Evolutionary conservation across 176 grass and related monocot genomes (phyloP), one percentile per base, ranked within the genome.

Genomic region (Elymus sibiricus): DNA sequence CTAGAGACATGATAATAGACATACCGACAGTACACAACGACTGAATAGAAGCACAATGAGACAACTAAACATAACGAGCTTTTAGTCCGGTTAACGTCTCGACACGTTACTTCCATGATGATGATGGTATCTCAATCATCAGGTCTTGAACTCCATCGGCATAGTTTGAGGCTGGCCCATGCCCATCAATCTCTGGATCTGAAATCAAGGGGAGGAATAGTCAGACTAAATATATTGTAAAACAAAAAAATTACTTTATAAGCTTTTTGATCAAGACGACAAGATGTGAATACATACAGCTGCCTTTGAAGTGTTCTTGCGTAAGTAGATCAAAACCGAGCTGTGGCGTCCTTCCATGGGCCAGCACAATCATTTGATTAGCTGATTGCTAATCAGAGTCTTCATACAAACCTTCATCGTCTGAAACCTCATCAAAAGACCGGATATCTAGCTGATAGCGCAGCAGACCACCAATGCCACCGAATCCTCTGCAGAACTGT

Each of bases 331-430:
- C 79, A 32, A 73, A 72, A 34, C 74, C 73, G 72, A 90, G 79
- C 40, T 43, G 79, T 46, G 78, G 84, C 88, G 26, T 90, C 79
- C 34, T 86, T 87, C 88, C 88, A 72, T 87, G 84, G 88, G 84
- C 88, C 88, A 87, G 84, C 84, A 43, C 84, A 79, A 43, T 62
- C 79, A 82, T 90, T 58, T 56, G 74, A 38, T 79, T 83, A 65
- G 79, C 56, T 86, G 84, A 86, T 90, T 90, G 84, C 88, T 90
- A 86, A 28, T 90, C 88, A 64, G 84, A 90, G 79, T 90, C 84
- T 83, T 90, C 88, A 2, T 90, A 86, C 56, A 86, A 72, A 35
- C 58, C 88, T 3, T 87, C 88, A 22, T 87, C 84, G 0, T 90
- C 88, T 28, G 88, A 90, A 44, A 79, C 40, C 55, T 90, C 88